These are phyloP conservation scores for Talaromyces adpressus DNA, from an alignment of 495 filamentous ascomycete genomes.

Conservation along the genomic window DNA sequence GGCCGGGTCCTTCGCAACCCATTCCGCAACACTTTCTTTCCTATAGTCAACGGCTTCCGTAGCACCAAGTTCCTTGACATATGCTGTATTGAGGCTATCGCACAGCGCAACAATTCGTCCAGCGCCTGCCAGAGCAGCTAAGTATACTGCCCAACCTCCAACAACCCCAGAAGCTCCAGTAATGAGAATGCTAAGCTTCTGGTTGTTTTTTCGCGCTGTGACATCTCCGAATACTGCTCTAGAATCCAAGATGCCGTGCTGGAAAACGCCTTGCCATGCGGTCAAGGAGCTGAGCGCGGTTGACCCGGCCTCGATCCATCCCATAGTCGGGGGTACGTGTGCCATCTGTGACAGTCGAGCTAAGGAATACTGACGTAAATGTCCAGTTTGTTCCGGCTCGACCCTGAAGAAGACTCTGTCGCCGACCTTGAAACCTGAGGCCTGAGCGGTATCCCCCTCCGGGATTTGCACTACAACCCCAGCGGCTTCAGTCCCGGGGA, in stretches of 20 bases:
- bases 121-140: conserved; percentile 38
- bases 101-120: conserved; percentile 29
- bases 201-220: conserved; percentile 20
- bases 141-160: conserved; percentile 50
- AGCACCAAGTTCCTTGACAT: conserved; percentile 37
- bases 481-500: conserved; percentile 47
- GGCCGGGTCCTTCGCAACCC: conserved; percentile 18
- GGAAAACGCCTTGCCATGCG: conserved; percentile 48
- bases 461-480: conserved; percentile 38
- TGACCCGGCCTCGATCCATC: conserved; percentile 38
- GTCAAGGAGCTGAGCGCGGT: conserved; percentile 41
- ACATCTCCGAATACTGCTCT: conserved; percentile 2
- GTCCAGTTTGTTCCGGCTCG: conserved; percentile 28
- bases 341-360: conserved; percentile 37
- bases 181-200: conserved; percentile 29
- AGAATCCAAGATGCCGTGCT: conserved; percentile 18
- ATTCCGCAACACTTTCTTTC: conserved; percentile 24
- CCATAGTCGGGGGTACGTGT: conserved; percentile 25
- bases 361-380: conserved; percentile 38
- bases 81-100: background rate
- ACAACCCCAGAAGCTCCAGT: conserved; percentile 47
- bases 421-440: conserved; percentile 39
- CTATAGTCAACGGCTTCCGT: conserved; percentile 40
- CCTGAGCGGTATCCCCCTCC: background rate
- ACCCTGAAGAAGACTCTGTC: conserved; percentile 43